Evolutionary conservation across 1,139 yeast genomes (phyloP), one percentile per base, ranked within the genome.

Genomic region (Blastobotrys ciferrii): DNA sequence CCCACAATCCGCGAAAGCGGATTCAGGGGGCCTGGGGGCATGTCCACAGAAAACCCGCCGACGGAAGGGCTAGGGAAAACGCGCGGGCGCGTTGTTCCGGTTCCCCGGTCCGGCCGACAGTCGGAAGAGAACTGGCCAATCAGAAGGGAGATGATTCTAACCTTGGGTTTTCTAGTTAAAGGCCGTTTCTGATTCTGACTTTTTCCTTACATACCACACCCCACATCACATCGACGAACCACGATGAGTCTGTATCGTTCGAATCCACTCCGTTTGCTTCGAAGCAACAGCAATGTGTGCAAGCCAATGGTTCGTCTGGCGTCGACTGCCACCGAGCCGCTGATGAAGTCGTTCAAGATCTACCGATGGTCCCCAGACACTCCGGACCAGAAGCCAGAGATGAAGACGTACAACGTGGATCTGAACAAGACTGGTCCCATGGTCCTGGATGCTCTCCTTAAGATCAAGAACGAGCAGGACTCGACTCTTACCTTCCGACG

Each of bases 351-450:
- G 46, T 89, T 92, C 72, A 88, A 91, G 68, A 83, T 92, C 62
- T 92, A 92, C 78, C 83, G 98, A 76, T 92, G 98, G 98, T 87
- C 87, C 66, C 99, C 99, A 50, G 99, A 92, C 67, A 81, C 88
- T 52, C 99, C 98, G 48, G 92, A 87, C 62, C 82, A 82, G 62
- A 89, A 91, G 76, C 98, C 99, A 53, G 75, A 76, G 58, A 79
- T 92, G 81, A 84, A 88, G 72, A 77, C 80, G 55, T 92, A 86
- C 73, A 77, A 87, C 58, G 77, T 92, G 50, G 96, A 92, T 69
- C 78, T 94, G 69, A 84, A 88, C 73, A 74, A 84, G 49, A 87
- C 96, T 72, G 99, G 99, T 54, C 98, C 98, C 53, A 92, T 92
- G 98, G 87, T 94, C 48, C 78, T 92, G 66, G 99, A 92, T 71